Percentiles rank a stretch among this genome's conserved stretches.
phyloP scores from a whole-genome alignment of 169 alveolate species.

The Eimeria necatrix region DNA sequence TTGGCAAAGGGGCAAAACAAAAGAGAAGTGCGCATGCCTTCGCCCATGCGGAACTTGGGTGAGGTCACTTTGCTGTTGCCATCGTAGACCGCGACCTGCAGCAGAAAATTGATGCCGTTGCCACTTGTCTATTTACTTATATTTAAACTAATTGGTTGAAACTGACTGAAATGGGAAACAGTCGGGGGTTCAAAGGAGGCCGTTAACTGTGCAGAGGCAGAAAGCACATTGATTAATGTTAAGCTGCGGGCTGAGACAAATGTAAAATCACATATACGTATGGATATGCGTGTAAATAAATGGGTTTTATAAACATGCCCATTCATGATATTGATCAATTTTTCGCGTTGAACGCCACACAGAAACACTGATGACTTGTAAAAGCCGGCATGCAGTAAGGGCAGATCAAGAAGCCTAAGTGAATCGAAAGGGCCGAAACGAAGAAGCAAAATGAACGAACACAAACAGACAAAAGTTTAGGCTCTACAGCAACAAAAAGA shows the following conservation, averaged over 20 bases:
- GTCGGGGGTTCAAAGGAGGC: not conserved
- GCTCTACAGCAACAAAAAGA: not conserved
- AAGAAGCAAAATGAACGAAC: not conserved
- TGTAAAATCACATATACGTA: no score
- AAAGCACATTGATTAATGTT: not conserved
- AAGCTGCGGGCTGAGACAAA: no score
- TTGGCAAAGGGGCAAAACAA: conserved; percentile 75
- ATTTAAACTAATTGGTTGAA: not conserved
- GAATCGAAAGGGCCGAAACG: not conserved
- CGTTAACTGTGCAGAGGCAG: not conserved
- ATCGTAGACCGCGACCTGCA: conserved; percentile 68
- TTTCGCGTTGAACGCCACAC: no score
- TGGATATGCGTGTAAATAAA: no score
- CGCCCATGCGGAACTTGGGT: conserved; percentile 72
- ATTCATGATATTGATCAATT: no score
- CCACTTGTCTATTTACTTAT: no score
- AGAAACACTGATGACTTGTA: no score
- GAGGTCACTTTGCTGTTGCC: conserved; percentile 64
- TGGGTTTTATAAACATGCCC: no score
- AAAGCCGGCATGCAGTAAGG: no score
- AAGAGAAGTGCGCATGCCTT: conserved; percentile 47
- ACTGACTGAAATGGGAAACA: not conserved
- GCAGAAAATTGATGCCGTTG: not conserved
- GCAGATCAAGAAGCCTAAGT: not conserved
- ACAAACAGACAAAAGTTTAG: not conserved